phyloP scores from a whole-genome alignment of 495 filamentous ascomycete genomes.

The Lepraria neglecta region DNA sequence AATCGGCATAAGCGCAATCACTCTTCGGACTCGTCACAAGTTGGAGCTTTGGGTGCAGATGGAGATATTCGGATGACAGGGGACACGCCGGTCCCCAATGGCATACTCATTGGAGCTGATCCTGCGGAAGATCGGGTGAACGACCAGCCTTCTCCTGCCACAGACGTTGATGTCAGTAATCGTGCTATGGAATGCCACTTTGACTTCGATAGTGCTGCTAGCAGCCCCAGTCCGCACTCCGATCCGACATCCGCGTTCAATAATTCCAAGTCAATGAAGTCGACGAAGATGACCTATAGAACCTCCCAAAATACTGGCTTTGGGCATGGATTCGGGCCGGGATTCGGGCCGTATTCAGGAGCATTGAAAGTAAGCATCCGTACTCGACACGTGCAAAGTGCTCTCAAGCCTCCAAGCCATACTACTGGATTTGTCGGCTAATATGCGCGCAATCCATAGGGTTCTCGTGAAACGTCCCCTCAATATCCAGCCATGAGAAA shows the following conservation, averaged over 20 bases:
- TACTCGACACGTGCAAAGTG: background rate
- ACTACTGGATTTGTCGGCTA: background rate
- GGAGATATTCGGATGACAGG: conserved; percentile 29
- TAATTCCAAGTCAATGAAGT: conserved; percentile 2
- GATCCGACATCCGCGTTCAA: background rate
- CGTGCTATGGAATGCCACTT: conserved; percentile 59
- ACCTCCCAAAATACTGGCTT: background rate
- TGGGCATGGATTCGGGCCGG: conserved; percentile 9
- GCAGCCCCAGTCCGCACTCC: conserved; percentile 49
- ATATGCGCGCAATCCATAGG: conserved; percentile 2
- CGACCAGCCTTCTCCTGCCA: conserved; percentile 8
- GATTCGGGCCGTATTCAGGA: background rate
- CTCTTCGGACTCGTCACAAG: conserved; percentile 41
- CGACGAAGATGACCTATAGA: conserved; percentile 14
- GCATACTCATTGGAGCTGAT: conserved; percentile 19
- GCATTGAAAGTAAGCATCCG: conserved; percentile 16
- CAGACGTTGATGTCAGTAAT: conserved; percentile 50
- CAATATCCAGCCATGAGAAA: conserved; percentile 1
- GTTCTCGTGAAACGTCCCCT: conserved; percentile 10
- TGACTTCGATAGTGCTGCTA: conserved; percentile 64
- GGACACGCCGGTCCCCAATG: conserved; percentile 2
- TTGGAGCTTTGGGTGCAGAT: conserved; percentile 24
- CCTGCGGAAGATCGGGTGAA: conserved; percentile 4
- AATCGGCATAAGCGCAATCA: conserved; percentile 39
- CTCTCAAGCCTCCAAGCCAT: background rate